phyloP scores from a whole-genome alignment of 768 basidiomycete species.

The Ephemerocybe angulata region DNA sequence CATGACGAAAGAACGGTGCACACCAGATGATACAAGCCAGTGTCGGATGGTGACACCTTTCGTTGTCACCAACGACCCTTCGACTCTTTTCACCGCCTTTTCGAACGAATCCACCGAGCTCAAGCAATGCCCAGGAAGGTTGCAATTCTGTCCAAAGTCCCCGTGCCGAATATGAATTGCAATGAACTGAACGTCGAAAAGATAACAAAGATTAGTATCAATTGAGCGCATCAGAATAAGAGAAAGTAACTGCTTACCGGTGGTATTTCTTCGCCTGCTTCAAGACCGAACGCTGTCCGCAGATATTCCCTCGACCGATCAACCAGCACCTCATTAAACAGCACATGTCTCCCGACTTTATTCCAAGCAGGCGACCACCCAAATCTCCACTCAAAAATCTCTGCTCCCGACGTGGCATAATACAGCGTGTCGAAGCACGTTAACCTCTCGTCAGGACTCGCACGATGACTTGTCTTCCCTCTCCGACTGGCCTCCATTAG shows the following conservation, averaged over 20 bases:
- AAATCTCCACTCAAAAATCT: conserved; percentile 9
- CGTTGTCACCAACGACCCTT: conserved; percentile 29
- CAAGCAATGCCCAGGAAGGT: conserved; percentile 19
- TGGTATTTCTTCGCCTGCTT: conserved; percentile 2
- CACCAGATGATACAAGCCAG: conserved; percentile 44
- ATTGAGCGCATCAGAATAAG: background rate
- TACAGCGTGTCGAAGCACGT: conserved; percentile 10
- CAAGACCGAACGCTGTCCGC: conserved; percentile 2
- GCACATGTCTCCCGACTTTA: conserved; percentile 6
- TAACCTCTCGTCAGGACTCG: conserved; percentile 2
- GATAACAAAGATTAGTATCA: background rate
- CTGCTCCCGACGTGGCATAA: conserved; percentile 1
- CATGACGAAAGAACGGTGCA: background rate
- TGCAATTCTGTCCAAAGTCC: conserved; percentile 29
- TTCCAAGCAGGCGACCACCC: conserved; percentile 9
- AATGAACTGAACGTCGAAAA: conserved; percentile 24
- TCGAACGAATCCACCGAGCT: conserved; percentile 30
- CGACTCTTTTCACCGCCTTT: conserved; percentile 34
- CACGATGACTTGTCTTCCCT: background rate
- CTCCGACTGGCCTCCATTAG: background rate
- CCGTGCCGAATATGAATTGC: conserved; percentile 38
- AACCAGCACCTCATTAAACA: conserved; percentile 4
- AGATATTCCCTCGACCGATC: conserved; percentile 7
- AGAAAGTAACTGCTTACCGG: background rate
- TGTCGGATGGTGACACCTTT: conserved; percentile 26